Evolutionary conservation across 345 rosid species (phyloP), one percentile per base, ranked within the genome.

Genomic region (Ceriops tagal): DNA sequence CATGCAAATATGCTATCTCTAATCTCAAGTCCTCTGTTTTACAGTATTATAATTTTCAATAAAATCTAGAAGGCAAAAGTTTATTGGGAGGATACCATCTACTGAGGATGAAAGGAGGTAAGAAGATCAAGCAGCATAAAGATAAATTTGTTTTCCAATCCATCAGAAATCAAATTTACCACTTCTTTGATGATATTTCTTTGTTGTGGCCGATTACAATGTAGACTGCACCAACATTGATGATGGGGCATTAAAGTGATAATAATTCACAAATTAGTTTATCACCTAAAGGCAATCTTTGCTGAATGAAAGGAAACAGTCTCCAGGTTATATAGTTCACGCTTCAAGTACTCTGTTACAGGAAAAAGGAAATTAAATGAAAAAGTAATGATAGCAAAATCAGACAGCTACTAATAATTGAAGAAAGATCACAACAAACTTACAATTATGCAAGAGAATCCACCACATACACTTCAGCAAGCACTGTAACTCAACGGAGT

Each of bases 401-500:
- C 8, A 19, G 26, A 57, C 27, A 53, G 30, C 15, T 13, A 55
- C 31, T 58, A 61, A 19, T 10, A 67, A 34, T 3, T 61, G 26
- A 24, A 52, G 5, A 69, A 52, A 22, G 5, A 2, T 27, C 62
- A 8, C 27, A 10, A 49, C 28, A 22, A 28, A 80, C 93, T 76
- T 88, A 93, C 98, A 77, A 30, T 96, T 86, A 84, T 83, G 96
- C 67, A 66, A 61, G 66, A 93, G 88, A 79, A 91, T 85, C 73
- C 71, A 80, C 83, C 87, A 77, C 21, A 87, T 89, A 78, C 97
- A 89, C 85, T 93, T 91, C 67, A 7, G 91, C 82, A 93, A 81
- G 87, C 98, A 93, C 73, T 89, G 97, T 21, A 97, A 2, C 9
- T 93, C 97, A 20, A 87, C 73, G 82, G 85, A 91, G 83, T 84